These are phyloP conservation scores for Clohesyomyces aquaticus DNA, from an alignment of 495 filamentous ascomycete species.

Conservation along the genomic window DNA sequence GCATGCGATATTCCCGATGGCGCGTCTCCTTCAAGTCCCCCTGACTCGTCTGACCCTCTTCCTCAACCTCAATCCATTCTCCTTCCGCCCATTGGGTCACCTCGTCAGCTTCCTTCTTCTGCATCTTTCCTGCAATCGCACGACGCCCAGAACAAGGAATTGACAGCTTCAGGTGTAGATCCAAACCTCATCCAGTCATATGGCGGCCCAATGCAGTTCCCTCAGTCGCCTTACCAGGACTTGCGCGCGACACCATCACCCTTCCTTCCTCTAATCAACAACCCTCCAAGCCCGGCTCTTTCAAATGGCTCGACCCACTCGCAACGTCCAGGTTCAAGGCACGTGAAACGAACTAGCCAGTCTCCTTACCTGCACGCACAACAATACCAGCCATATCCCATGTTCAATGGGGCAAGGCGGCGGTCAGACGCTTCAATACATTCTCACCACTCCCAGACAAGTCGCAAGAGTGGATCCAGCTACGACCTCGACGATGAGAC, in stretches of 20 bases:
- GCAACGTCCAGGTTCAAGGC: slow-evolving; percentile 39
- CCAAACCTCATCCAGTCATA: slow-evolving; percentile 63
- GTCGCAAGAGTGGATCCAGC: slow-evolving; percentile 55
- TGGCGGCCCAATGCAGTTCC: slow-evolving; percentile 40
- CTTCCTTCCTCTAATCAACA: slow-evolving; percentile 40
- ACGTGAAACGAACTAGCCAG: slow-evolving; percentile 40
- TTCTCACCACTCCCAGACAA: slow-evolving; percentile 59
- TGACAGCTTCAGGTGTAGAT: slow-evolving; percentile 50
- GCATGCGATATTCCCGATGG: slow-evolving; percentile 23
- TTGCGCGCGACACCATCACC: slow-evolving; percentile 41
- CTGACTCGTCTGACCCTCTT: slow-evolving; percentile 53
- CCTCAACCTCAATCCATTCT: slow-evolving; percentile 65
- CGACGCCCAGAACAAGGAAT: slow-evolving; percentile 11
- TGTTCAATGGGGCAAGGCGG: slow-evolving; percentile 52
- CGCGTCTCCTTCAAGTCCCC: slow-evolving; percentile 37
- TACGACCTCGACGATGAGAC: slow-evolving; percentile 64
- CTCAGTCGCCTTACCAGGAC: slow-evolving; percentile 43
- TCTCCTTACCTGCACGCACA: slow-evolving; percentile 52
- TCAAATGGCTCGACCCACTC: slow-evolving; percentile 36
- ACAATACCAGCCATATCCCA: slow-evolving; percentile 44
- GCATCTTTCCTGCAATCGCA: slow-evolving; percentile 35
- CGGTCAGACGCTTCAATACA: slow-evolving; percentile 61
- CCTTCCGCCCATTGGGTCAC: slow-evolving; percentile 61
- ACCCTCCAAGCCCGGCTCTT: slow-evolving; percentile 47
- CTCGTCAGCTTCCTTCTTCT: slow-evolving; percentile 64